These are phyloP conservation scores for Sordaria brevicollis DNA, from an alignment of 495 filamentous ascomycete genomes.

Conservation along the genomic window DNA sequence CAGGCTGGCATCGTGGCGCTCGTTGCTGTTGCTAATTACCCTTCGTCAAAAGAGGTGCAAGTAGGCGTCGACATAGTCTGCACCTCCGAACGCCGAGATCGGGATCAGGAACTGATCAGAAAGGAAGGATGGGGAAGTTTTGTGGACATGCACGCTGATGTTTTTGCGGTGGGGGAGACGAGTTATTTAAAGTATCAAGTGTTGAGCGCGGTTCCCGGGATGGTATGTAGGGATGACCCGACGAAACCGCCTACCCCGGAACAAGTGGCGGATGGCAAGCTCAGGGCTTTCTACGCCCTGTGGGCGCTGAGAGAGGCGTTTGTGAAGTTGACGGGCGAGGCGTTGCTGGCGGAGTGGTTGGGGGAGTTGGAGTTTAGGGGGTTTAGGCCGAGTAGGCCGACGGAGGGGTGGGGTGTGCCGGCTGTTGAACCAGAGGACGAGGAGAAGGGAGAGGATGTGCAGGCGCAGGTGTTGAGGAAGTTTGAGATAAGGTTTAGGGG, in stretches of 20 bases:
- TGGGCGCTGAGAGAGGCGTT: conserved; percentile 90
- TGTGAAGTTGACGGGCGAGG: conserved; percentile 89
- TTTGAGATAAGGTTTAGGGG: conserved; percentile 31
- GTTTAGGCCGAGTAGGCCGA: conserved; percentile 24
- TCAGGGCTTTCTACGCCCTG: conserved; percentile 75
- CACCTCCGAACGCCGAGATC: conserved; percentile 52
- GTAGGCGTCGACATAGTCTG: conserved; percentile 68
- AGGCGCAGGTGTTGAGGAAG: conserved; percentile 16
- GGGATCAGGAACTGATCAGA: conserved; percentile 38
- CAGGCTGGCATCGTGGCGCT: conserved; percentile 67
- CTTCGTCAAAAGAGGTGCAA: conserved; percentile 11
- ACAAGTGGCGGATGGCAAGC: conserved; percentile 22
- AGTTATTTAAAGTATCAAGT: conserved; percentile 27
- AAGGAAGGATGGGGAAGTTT: conserved; percentile 50
- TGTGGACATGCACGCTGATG: conserved; percentile 68
- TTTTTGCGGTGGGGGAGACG: conserved; percentile 47
- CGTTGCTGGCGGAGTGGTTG: conserved; percentile 72
- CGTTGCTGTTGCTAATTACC: conserved; percentile 30
- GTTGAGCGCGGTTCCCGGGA: conserved; percentile 13
- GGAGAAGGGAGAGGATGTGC: conserved; percentile 10
- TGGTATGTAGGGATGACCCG: background rate
- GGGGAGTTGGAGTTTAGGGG: conserved; percentile 36
- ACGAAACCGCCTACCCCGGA: conserved; percentile 5
- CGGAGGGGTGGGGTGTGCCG: conserved; percentile 9
- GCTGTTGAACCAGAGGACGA: conserved; percentile 4